These are phyloP conservation scores for Kewa caespitosa DNA, from an alignment of 179 eudicot genomes.

Conservation along the genomic window DNA sequence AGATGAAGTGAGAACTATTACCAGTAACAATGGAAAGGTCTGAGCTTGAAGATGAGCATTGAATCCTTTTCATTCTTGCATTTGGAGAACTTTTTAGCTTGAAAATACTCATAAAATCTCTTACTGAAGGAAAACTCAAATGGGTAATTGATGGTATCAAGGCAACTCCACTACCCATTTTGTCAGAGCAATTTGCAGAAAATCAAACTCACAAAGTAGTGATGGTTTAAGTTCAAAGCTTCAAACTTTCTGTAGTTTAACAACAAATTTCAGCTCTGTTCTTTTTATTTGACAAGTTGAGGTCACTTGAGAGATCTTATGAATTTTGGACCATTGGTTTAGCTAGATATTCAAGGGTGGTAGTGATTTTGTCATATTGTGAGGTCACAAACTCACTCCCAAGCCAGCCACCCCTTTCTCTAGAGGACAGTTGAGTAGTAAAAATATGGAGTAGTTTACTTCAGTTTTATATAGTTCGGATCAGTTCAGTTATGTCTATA, in stretches of 20 bases:
- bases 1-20: neutral
- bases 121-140: constrained; percentile 10
- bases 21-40: constrained; percentile 20
- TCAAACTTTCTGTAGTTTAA: neutral
- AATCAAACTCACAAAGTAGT: neutral
- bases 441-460: too few relatives aligned
- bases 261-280: neutral
- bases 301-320: neutral
- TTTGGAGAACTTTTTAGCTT: constrained; percentile 9
- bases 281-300: neutral
- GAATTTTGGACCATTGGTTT: constrained; percentile 21
- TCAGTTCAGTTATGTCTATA: too few relatives aligned
- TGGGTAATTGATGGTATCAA: constrained; percentile 17
- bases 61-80: constrained; percentile 14
- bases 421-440: too few relatives aligned
- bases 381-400: too few relatives aligned
- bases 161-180: constrained; percentile 23
- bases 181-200: neutral
- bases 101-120: constrained; percentile 12
- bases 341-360: neutral
- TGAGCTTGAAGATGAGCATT: constrained; percentile 29
- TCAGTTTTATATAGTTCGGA: too few relatives aligned
- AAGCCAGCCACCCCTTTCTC: too few relatives aligned
- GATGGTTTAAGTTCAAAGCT: neutral
- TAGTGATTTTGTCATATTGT: neutral